Evolutionary conservation across 495 filamentous ascomycete species (phyloP), one percentile per base, ranked within the genome.

Genomic region (Parmelia sp.): DNA sequence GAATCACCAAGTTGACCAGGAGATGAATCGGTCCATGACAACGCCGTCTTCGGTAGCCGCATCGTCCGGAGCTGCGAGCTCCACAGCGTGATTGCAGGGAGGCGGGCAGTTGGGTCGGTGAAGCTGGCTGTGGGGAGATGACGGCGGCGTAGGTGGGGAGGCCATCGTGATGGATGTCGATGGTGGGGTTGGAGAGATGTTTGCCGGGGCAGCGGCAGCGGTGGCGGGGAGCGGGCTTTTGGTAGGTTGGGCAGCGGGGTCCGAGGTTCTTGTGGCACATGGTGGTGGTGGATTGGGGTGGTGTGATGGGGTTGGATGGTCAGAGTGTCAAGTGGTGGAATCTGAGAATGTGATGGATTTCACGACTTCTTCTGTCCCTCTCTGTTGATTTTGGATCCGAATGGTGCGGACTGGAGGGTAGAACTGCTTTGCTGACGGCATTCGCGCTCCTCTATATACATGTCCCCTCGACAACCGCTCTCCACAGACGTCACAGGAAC

Each of bases 161-260:
- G 15, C 0, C 27, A 10, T 53, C 49, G 19, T 29, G 49, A 1
- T 53, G 49, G 14, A 14, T 31, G 27, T 1, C 15, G 45, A 15
- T 8, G 12, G 45, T 19, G 11, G 8, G 45, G 8, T 6, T 27
- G 49, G 49, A 55, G 49, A 53, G 15, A 9, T 35, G 21, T 55
- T 63, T 62, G 27, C 37, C 36, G 9, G 65, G 25, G 39, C 49
- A 53, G 49, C 14, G 49, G 15, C 49, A 53, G 49, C 49, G 49
- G 4, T 53, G 49, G 14, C 27, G 27, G 19, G 49, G 49, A 3
- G 49, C 49, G 6, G 49, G 49, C 27, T 53, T 53, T 25, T 53
- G 25, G 27, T 27, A 53, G 27, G 12, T 53, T 53, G 49, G 19
- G 49, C 49, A 53, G 11, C 27, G 49, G 14, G 49, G 49, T 19